Evolutionary conservation across 164 flowering plant species (phyloP), one percentile per base, ranked within the genome.

Genomic region (Dillenia suffruticosa): DNA sequence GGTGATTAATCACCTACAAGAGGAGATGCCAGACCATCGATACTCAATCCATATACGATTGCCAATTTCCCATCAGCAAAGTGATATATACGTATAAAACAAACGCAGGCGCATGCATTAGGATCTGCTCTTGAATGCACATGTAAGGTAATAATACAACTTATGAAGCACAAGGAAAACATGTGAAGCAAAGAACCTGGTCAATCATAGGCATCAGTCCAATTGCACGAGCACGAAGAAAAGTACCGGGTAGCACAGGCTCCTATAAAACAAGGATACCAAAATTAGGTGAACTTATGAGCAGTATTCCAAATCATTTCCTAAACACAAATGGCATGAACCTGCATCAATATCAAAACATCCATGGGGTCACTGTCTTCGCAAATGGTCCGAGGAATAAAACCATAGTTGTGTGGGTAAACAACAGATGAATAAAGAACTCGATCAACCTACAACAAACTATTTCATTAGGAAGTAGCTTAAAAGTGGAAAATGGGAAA

Each of bases 131-230:
- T 32, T 6, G 6, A 32, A 32, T 32, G 7, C 40, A 32, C 40
- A 32, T 32, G 6, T 32, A 32, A 32, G 7, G 40, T 32, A 32
- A 32, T 32, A 32, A 32, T 6, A 32, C 40, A 32, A 32, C 40
- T 5, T 32, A 32, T 32, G 5, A 32, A 32, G 40, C 40, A 32
- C 5, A 32, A 32, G 40, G 40, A 32, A 32, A 32, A 32, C 40
- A 32, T 32, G 40, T 4, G 22, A 64, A 40, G 7, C 8, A 1
- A 9, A 13, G 68, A 71, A 86, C 95, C 86, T 88, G 95, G 73
- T 91, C 97, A 78, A 91, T 84, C 96, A 89, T 88, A 26, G 94
- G 93, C 97, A 88, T 91, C 44, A 91, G 68, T 59, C 94, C 97
- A 71, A 91, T 87, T 14, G 97, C 96, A 46, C 93, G 90, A 26